Evolutionary conservation across 177 flowering plant species (phyloP).

Genomic region (Vitis hybrid): DNA sequence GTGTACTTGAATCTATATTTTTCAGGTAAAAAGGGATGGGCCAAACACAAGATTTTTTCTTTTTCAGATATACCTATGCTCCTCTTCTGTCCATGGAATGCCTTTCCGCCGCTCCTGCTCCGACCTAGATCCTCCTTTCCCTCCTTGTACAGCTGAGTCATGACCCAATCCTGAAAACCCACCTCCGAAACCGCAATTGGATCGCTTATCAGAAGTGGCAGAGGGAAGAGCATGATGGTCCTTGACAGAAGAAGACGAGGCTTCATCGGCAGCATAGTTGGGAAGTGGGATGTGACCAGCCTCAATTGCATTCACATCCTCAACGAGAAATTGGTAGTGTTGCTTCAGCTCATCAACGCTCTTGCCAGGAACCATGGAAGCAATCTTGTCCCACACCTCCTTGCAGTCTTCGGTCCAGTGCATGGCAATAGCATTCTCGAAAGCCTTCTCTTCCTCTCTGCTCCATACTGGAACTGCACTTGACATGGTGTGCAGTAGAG

Average conservation of each 20-base stretch:
- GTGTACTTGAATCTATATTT: background rate
- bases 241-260: constrained; percentile 29
- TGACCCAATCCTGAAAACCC: constrained; percentile 32
- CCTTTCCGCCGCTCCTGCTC: constrained; percentile 87
- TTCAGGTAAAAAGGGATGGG: background rate
- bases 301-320: constrained; percentile 73
- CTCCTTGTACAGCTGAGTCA: constrained; percentile 30
- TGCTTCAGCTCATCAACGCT: constrained; percentile 52
- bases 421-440: constrained; percentile 72
- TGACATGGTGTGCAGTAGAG: constrained; percentile 7
- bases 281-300: constrained; percentile 70
- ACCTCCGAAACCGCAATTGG: constrained; percentile 20
- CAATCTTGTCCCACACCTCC: constrained; percentile 63
- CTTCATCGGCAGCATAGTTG: constrained; percentile 43
- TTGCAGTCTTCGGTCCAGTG: constrained; percentile 35
- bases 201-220: constrained; percentile 21
- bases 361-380: constrained; percentile 56
- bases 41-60: too few relatives aligned
- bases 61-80: constrained; percentile 57
- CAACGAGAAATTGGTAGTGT: constrained; percentile 55
- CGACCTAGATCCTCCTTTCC: constrained; percentile 46
- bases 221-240: constrained; percentile 16
- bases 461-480: constrained; percentile 45
- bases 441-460: constrained; percentile 78
- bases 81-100: constrained; percentile 96